Conservation (phyloP, 495 filamentous ascomycete species). For the Penicillium verhagenii region DNA sequence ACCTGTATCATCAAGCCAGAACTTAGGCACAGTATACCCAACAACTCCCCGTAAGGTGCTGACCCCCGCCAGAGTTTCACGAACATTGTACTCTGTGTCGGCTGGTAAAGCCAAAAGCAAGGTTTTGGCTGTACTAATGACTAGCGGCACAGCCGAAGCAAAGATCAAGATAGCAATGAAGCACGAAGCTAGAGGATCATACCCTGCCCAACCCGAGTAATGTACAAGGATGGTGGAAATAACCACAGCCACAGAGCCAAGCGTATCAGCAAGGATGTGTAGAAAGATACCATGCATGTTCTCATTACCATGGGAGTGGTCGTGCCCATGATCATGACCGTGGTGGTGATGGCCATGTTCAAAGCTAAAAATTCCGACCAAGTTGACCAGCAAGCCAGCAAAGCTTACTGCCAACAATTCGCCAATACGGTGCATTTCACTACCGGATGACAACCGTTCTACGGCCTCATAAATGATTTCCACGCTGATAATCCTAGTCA, state of each 20-base stretch:
- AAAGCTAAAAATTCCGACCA: conserved; percentile 89
- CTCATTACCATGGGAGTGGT: conserved; percentile 77
- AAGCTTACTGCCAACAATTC: conserved; percentile 87
- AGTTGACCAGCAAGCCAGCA: conserved; percentile 81
- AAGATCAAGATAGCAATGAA: conserved; percentile 93
- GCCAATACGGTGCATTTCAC: conserved; percentile 75
- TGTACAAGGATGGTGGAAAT: conserved; percentile 86
- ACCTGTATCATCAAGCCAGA: conserved; percentile 83
- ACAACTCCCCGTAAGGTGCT: conserved; percentile 79
- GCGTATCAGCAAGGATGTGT: conserved; percentile 91
- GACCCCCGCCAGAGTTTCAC: conserved; percentile 81
- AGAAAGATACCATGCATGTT: conserved; percentile 99
- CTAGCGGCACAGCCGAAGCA: conserved; percentile 80
- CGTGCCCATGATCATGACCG: conserved; percentile 65
- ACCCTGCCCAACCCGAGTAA: conserved; percentile 85
- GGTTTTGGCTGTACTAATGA: conserved; percentile 76
- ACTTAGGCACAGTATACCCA: conserved; percentile 83
- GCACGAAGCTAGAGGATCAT: conserved; percentile 91
- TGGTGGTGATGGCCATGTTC: conserved; percentile 63
- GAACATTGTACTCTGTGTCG: conserved; percentile 83
- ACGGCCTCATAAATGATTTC: conserved; percentile 96
- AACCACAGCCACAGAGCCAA: conserved; percentile 92
- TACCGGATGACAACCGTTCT: conserved; percentile 77
- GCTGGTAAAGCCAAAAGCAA: conserved; percentile 81
- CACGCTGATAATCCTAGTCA: conserved; percentile 79